A percentile compares a stretch with the other conserved stretches of the same genome.
Conservation (phyloP, 2,329 filamentous ascomycete genomes). For the Harringtonia lauricola region DNA sequence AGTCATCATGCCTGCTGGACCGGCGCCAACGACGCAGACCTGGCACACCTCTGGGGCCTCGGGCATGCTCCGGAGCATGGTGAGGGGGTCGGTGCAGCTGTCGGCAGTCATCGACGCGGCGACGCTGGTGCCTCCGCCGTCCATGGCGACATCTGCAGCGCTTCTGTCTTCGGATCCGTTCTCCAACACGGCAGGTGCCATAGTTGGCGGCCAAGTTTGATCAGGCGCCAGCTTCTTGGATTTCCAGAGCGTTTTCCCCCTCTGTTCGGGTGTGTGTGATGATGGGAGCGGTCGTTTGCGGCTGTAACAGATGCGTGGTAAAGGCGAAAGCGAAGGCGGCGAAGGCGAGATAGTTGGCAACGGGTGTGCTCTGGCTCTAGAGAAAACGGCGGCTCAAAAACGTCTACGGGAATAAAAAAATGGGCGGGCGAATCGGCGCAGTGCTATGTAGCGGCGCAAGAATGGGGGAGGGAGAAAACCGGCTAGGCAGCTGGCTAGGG, state of each 20-base stretch:
- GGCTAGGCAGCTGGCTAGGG: not conserved
- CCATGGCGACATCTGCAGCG: slow-evolving; percentile 17
- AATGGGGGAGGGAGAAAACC: not conserved
- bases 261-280: not conserved
- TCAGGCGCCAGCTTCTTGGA: slow-evolving; percentile 4
- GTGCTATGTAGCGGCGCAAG: not conserved
- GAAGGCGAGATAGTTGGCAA: no score
- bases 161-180: slow-evolving; percentile 21
- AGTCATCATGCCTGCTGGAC: slow-evolving; percentile 43
- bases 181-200: slow-evolving; percentile 25
- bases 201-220: slow-evolving; percentile 9
- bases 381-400: not conserved
- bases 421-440: no score
- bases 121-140: slow-evolving; percentile 16
- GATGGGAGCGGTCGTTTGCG: no score
- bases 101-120: slow-evolving; percentile 18
- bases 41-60: slow-evolving; percentile 15
- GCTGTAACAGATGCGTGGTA: no score
- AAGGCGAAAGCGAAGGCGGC: no score
- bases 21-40: slow-evolving; percentile 40
- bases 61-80: slow-evolving; percentile 30
- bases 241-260: not conserved
- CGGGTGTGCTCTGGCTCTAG: no score
- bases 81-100: slow-evolving; percentile 31
- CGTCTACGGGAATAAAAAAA: not conserved